Evolutionary conservation across 2,329 filamentous ascomycete species (phyloP), one percentile per base, ranked within the genome.

Genomic region (Neospermospora avenae): DNA sequence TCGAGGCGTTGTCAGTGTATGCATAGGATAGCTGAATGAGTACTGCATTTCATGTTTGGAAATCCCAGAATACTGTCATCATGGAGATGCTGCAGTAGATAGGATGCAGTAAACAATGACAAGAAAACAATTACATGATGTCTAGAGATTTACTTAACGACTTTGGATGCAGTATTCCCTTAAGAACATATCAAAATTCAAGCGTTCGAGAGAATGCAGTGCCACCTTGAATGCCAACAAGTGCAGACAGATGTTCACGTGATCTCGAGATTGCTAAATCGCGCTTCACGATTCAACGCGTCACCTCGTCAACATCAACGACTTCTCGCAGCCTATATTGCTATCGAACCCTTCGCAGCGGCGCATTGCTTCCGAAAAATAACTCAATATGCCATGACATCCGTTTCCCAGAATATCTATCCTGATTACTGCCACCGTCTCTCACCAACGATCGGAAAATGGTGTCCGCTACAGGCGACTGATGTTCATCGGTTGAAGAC

Each of bases 371-470:
- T 20, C 18, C 24, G 10, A 35, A 37, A n/a, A 8, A 16, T 34
- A 28, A 56, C 35, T 64, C 66, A 72, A 62, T 72, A 79, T 82
- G 79, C 76, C 77, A 85, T 85, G 82, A 81, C 74, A 70, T 65
- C 68, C 56, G 60, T 51, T 39, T 37, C 28, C 25, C 41, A 45
- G 35, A 60, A 57, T 59, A 74, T 82, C 66, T 88, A 88, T 67
- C 84, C 83, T 8, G 80, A 81, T 60, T 86, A 86, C 72, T 87
- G 85, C 71, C 86, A 87, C 70, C 76, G 81, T 62, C 77, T 86
- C 31, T 84, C 85, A 16, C 84, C 83, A 3, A 88, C 85, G 28
- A 78, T 82, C 68, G 80, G 80, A 60, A 77, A 71, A 62, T 88
- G 83, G 83, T 86, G 82, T 67, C 80, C 83, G 55, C 68, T 89